These are phyloP conservation scores for Melaleuca alternifolia DNA, from an alignment of 345 rosid species.

Conservation along the genomic window DNA sequence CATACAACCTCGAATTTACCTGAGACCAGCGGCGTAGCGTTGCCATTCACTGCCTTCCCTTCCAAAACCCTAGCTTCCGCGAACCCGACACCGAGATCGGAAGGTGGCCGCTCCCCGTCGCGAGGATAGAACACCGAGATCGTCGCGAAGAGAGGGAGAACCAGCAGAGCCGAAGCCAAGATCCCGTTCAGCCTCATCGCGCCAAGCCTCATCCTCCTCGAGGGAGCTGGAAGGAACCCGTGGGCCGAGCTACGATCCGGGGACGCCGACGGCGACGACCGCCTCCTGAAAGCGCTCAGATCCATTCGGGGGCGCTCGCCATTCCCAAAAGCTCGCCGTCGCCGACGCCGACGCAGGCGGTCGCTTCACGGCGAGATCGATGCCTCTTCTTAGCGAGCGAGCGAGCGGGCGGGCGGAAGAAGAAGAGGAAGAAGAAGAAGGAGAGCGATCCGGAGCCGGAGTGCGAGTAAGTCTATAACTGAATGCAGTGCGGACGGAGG, in stretches of 20 bases:
- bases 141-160: slow-evolving; percentile 18
- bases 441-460: not conserved
- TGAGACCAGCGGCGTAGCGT: not conserved
- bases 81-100: slow-evolving; percentile 26
- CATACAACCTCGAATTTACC: not conserved
- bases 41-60: slow-evolving; percentile 8
- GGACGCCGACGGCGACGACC: slow-evolving; percentile 10
- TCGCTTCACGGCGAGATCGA: not conserved
- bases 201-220: slow-evolving; percentile 20
- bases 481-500: not conserved
- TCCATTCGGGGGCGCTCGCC: slow-evolving; percentile 22
- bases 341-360: not conserved
- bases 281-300: slow-evolving; percentile 36
- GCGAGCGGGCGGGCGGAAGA: not conserved
- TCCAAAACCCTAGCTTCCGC: slow-evolving; percentile 34
- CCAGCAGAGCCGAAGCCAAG: slow-evolving; percentile 21
- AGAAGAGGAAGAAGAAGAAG: not conserved
- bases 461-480: not conserved
- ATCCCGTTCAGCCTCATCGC: slow-evolving; percentile 25
- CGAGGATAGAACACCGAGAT: not conserved
- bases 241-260: slow-evolving; percentile 10
- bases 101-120: slow-evolving; percentile 2
- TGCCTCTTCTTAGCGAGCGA: not conserved
- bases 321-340: not conserved
- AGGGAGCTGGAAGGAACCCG: slow-evolving; percentile 4